Base-by-base conservation (phyloP, 73 alveolate genomes). In the Symbiodinium natans region DNA sequence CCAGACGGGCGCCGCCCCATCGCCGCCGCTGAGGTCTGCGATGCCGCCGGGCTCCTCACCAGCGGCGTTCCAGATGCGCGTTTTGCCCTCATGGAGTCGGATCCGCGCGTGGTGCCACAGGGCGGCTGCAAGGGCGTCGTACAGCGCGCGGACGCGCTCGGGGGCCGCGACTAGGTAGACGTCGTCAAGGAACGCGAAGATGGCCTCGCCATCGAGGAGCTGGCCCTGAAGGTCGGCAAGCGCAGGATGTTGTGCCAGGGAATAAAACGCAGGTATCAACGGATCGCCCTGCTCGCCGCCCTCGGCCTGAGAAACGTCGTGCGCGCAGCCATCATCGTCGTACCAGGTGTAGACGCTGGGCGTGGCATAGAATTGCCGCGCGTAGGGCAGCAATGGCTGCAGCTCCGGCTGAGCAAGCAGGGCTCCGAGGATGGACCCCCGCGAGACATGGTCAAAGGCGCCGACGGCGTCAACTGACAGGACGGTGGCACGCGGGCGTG, bases 221-320 rank as follows among this genome's bases (percentile, higher is more conserved):
- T 25, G 33, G 75, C 34, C 31, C 34, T 56, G 75, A 0, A 25
- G 75, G 29, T 15, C 75, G 36, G 75, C 75, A 25, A 56, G 75
- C 33, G 75, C 29, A 5, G 29, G 33, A 31, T 56, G 75, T 31
- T 56, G 75, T 10, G 34, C 75, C 29, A 56, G 43, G 83, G 41
- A 19, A 31, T 6, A 73, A 73, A 73, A 29, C 7, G 83, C 83
- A 0, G 83, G 42, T 25, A 31, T 31, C 42, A 73, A 33, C 0
- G 83, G 83, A 41, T 73, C 83, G 83, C 83, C 83, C 29, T 73
- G 83, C 25, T 73, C 83, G 39, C 40, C 83, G 27, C 83, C 83
- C 41, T 73, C 83, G 19, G 83, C 83, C 41, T 73, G 83, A 10
- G n/a, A 10, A 8, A 73, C 83, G 40, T 29, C 27, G 41, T 73